Evolutionary conservation across 371 early-diverging fungal species (phyloP).

Genomic region (Gilbertella persicaria): DNA sequence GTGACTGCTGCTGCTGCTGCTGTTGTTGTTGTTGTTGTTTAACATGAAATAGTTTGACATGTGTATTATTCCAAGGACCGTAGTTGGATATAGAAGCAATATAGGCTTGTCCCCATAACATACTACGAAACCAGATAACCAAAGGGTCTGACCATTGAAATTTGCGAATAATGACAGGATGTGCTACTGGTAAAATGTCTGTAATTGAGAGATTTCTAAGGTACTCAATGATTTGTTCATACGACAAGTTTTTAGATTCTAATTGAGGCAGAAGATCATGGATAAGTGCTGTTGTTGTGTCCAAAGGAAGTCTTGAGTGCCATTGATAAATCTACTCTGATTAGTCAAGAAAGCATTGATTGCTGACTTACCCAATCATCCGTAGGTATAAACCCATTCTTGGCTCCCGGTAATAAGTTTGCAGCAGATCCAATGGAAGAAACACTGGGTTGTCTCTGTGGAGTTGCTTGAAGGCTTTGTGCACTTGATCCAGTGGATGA

Average conservation of each 20-base stretch:
- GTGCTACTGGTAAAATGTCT: conserved; percentile 14
- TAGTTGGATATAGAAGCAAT: conserved; percentile 51
- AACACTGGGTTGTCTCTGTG: conserved; percentile 23
- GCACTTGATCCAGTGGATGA: conserved; percentile 16
- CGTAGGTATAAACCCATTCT: conserved; percentile 48
- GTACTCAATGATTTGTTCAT: conserved; percentile 10
- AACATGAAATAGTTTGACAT: conserved; percentile 60
- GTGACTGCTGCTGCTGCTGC: too few species aligned
- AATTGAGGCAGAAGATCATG: conserved; percentile 23
- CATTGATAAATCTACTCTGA: conserved; percentile 22
- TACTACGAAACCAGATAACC: conserved; percentile 67
- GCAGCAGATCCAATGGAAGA: conserved; percentile 22
- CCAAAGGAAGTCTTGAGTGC: conserved; percentile 33
- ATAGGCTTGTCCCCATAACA: conserved; percentile 70
- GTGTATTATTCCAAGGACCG: conserved; percentile 68
- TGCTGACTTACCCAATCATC: conserved; percentile 41
- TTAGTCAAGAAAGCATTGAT: background rate
- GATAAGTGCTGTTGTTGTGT: conserved; percentile 22
- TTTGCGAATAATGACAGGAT: conserved; percentile 47
- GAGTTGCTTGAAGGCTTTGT: background rate
- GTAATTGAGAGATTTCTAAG: background rate
- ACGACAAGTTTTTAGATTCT: conserved; percentile 4
- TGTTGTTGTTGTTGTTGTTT: conserved; percentile 30
- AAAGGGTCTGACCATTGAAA: conserved; percentile 61
- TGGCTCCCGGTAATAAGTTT: conserved; percentile 37